Evolutionary conservation across 257 asterid genomes (phyloP).

Genomic region (Osmanthus fragrans): DNA sequence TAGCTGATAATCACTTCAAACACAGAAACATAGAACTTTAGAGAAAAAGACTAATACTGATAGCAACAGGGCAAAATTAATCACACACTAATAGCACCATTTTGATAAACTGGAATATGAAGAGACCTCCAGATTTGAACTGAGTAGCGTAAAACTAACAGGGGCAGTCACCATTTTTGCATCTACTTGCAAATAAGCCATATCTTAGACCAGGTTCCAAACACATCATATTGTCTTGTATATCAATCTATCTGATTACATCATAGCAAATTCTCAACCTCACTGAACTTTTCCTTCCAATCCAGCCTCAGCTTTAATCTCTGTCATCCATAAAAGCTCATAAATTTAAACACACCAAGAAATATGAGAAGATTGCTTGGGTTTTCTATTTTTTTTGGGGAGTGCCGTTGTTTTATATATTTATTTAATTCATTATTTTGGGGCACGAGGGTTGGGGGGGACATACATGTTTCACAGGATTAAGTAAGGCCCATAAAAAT

Average conservation of each 20-base stretch:
- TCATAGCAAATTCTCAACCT: neutral
- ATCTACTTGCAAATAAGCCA: conserved; percentile 20
- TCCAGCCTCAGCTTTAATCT: conserved; percentile 28
- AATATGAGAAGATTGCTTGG: neutral
- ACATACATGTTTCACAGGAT: neutral
- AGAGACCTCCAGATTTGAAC: conserved; percentile 29
- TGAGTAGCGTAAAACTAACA: conserved; percentile 22
- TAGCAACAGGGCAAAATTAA: conserved; percentile 1
- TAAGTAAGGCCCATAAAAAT: too few relatives aligned
- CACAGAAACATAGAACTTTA: conserved; percentile 21
- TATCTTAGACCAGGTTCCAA: conserved; percentile 24
- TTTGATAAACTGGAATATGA: conserved; percentile 15
- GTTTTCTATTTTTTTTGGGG: neutral
- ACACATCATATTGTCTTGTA: conserved; percentile 16
- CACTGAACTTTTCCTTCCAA: conserved; percentile 1
- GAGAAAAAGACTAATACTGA: too few relatives aligned
- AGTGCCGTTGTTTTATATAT: neutral
- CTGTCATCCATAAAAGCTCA: conserved; percentile 20
- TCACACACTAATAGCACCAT: conserved; percentile 10
- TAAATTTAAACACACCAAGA: neutral
- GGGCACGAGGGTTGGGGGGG: too few relatives aligned
- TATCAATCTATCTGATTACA: conserved; percentile 30
- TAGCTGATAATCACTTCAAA: conserved; percentile 39
- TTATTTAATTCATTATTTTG: neutral
- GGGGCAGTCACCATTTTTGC: conserved; percentile 20